Percentiles rank a stretch among this genome's conserved stretches.
These are phyloP conservation scores for Trichoderma semiorbis DNA, from an alignment of 2,329 filamentous ascomycete genomes.

Conservation along the genomic window DNA sequence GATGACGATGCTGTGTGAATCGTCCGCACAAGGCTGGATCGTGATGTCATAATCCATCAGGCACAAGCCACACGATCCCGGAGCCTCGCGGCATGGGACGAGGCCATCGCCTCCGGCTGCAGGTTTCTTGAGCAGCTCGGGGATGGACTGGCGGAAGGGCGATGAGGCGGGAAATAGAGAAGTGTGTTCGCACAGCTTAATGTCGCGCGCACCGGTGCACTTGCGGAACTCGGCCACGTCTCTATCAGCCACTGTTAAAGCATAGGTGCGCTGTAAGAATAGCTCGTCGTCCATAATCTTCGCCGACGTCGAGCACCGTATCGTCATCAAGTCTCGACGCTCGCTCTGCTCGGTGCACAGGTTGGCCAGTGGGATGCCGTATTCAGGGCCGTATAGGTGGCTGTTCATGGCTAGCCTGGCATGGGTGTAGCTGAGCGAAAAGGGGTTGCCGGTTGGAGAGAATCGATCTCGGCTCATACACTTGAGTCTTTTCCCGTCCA, in stretches of 20 bases:
- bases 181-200: slow-evolving; percentile 25
- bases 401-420: slow-evolving; percentile 24
- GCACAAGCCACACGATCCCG: slow-evolving; percentile 25
- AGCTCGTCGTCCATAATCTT: slow-evolving; percentile 22
- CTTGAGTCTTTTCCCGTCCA: background rate
- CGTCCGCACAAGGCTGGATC: slow-evolving; percentile 15
- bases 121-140: slow-evolving; percentile 21
- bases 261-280: slow-evolving; percentile 22
- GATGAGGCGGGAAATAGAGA: slow-evolving; percentile 22
- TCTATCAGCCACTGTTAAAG: slow-evolving; percentile 16
- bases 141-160: slow-evolving; percentile 22
- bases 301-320: slow-evolving; percentile 22
- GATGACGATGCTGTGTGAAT: slow-evolving; percentile 20
- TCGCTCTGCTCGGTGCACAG: slow-evolving; percentile 21
- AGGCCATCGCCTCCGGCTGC: slow-evolving; percentile 13
- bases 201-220: slow-evolving; percentile 22
- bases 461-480: slow-evolving; percentile 22
- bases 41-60: slow-evolving; percentile 27
- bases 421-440: slow-evolving; percentile 22
- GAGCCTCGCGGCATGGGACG: slow-evolving; percentile 19
- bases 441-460: slow-evolving; percentile 22
- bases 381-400: slow-evolving; percentile 23
- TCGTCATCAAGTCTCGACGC: slow-evolving; percentile 5
- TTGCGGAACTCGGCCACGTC: slow-evolving; percentile 19
- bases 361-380: slow-evolving; percentile 22